Evolutionary conservation across 164 flowering plant species (phyloP), one percentile per base, ranked within the genome.

Genomic region (Brasenia schreberi): DNA sequence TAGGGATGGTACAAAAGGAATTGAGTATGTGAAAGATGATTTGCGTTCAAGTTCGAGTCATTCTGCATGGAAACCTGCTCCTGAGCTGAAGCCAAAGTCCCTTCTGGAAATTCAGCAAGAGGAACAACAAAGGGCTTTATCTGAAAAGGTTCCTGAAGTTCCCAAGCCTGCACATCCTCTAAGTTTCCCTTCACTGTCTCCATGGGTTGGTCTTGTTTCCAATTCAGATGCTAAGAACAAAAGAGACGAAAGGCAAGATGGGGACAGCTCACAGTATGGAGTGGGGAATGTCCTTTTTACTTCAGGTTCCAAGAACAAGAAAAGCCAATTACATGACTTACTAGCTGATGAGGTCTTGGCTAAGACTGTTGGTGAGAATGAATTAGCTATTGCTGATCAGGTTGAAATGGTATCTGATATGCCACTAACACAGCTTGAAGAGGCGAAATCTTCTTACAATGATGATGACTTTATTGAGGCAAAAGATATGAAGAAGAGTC

Each of bases 31-130:
- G 3, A 62, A 77, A 3, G 39, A 4, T 52, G 77, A 75, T 18
- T 76, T 67, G 52, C 19, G 72, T 12, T 81, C 77, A 65, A 39
- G 58, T 19, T 69, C 72, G n/a, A 78, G 73, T 6, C 86, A 79
- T 42, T 74, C 87, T 42, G 92, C 89, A 64, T 95, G 99, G 99
- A 95, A 88, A 74, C 88, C 89, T 67, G 88, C 98, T 74, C 87
- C 94, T 75, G 88, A 88, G 72, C 75, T 95, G 66, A 95, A 82
- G 77, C 76, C 96, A 27, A 95, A 86, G 76, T 92, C 99, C 27
- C 76, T 95, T 44, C 64, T 87, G 71, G 97, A 95, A 77, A 95
- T 92, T 77, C 99, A 95, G 69, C 85, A 82, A 76, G 98, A 95
- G 79, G 99, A 95, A 71, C 89, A 92, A 65, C 73, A 73, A 73